Percentiles rank a stretch among this genome's conserved stretches.
Conservation (phyloP, 768 basidiomycete genomes). For the Termitomyces sp. region DNA sequence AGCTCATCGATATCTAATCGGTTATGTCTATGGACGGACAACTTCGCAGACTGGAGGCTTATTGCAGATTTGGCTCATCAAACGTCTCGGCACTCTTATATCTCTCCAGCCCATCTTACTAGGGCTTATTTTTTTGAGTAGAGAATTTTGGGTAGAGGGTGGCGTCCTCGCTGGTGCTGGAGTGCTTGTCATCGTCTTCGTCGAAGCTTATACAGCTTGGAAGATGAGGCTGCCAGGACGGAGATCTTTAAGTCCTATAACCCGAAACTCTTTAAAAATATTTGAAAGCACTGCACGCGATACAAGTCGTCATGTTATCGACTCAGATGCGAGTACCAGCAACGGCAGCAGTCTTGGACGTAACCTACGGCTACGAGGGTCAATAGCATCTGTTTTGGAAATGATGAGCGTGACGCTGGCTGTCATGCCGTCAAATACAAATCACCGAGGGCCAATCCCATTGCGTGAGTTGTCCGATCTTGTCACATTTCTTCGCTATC, state of each 20-base stretch:
- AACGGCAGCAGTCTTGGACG: slow-evolving; percentile 37
- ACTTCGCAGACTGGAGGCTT: slow-evolving; percentile 73
- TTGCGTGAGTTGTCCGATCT: slow-evolving; percentile 44
- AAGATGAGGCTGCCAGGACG: slow-evolving; percentile 45
- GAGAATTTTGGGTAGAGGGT: slow-evolving; percentile 68
- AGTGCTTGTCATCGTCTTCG: slow-evolving; percentile 45
- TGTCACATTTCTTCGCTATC: slow-evolving; percentile 1
- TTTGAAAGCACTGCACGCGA: slow-evolving; percentile 43
- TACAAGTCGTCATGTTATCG: slow-evolving; percentile 26
- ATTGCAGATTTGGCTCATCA: slow-evolving; percentile 70
- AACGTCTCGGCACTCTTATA: slow-evolving; percentile 65
- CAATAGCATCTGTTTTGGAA: slow-evolving; percentile 77
- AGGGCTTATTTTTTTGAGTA: slow-evolving; percentile 65
- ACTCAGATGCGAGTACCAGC: slow-evolving; percentile 45
- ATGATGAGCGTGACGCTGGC: slow-evolving; percentile 81
- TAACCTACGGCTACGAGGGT: slow-evolving; percentile 52
- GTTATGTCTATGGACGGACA: slow-evolving; percentile 72
- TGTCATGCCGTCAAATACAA: slow-evolving; percentile 58
- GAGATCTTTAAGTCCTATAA: slow-evolving; percentile 47
- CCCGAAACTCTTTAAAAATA: slow-evolving; percentile 50
- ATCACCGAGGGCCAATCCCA: slow-evolving; percentile 55
- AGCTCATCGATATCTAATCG: slow-evolving; percentile 80
- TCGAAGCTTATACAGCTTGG: slow-evolving; percentile 53
- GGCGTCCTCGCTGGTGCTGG: slow-evolving; percentile 56
- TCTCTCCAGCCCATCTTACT: slow-evolving; percentile 71